These are phyloP conservation scores for Leucocoprinus birnbaumii DNA, from an alignment of 768 basidiomycete genomes.

Conservation along the genomic window DNA sequence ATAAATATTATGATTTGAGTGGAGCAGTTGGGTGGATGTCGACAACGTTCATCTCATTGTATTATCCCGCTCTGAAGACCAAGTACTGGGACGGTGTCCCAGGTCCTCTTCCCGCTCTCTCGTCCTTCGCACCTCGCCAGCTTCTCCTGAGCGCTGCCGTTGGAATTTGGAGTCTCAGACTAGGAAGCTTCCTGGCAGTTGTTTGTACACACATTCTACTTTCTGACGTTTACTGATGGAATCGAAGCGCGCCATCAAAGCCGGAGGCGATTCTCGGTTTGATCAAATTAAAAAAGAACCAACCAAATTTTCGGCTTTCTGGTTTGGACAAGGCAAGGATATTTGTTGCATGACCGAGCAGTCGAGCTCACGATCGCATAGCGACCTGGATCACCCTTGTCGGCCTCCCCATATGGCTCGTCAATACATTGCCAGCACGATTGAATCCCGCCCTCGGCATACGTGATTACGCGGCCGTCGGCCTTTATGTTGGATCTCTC, in stretches of 20 bases:
- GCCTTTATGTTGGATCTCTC: conserved; percentile 54
- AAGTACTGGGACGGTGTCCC: conserved; percentile 40
- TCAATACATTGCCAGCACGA: conserved; percentile 49
- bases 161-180: conserved; percentile 57
- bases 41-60: conserved; percentile 56
- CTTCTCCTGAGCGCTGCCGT: conserved; percentile 54
- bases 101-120: conserved; percentile 36
- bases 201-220: conserved; percentile 22
- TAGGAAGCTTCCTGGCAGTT: conserved; percentile 57
- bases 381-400: conserved; percentile 68
- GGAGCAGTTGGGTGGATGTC: conserved; percentile 68
- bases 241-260: conserved; percentile 36
- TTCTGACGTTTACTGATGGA: neutral
- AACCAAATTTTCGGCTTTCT: conserved; percentile 48
- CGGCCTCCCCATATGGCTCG: conserved; percentile 66
- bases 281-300: conserved; percentile 46
- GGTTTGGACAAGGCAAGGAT: conserved; percentile 55
- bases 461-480: conserved; percentile 53
- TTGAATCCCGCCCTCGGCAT: conserved; percentile 48
- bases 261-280: conserved; percentile 65
- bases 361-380: conserved; percentile 14
- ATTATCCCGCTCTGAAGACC: conserved; percentile 54
- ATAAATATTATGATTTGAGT: conserved; percentile 65
- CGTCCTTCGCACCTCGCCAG: conserved; percentile 58
- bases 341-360: neutral